phyloP scores from a whole-genome alignment of 2,329 filamentous ascomycete species.

The Chaetomium strumarium region DNA sequence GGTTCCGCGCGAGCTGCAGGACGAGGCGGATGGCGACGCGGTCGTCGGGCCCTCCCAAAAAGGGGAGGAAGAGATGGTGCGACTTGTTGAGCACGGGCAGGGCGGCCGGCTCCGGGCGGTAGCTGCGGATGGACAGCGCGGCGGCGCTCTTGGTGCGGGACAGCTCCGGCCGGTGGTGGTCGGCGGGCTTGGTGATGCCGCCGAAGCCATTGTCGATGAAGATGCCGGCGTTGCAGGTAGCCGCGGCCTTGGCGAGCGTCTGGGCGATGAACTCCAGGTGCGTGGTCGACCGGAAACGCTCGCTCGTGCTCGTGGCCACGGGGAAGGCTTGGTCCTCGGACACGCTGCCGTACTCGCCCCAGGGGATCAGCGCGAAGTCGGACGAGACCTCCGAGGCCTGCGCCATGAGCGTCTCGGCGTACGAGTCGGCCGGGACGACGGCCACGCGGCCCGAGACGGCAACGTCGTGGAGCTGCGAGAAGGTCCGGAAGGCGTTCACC shows the following conservation, averaged over 20 bases:
- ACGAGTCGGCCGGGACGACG: constrained; percentile 70
- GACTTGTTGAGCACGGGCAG: constrained; percentile 59
- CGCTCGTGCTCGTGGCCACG: constrained; percentile 42
- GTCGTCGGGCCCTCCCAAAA: constrained; percentile 80
- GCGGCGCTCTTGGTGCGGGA: constrained; percentile 44
- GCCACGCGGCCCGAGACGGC: constrained; percentile 76
- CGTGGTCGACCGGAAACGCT: constrained; percentile 53
- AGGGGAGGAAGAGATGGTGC: constrained; percentile 83
- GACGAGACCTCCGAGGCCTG: constrained; percentile 64
- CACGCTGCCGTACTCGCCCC: constrained; percentile 77
- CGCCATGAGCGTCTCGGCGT: constrained; percentile 67
- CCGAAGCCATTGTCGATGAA: constrained; percentile 64
- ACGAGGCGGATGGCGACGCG: constrained; percentile 72
- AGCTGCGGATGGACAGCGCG: constrained; percentile 50
- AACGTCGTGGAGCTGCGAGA: constrained; percentile 77
- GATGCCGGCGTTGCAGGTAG: constrained; percentile 61
- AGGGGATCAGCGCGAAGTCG: constrained; percentile 77
- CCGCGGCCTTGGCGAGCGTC: constrained; percentile 54
- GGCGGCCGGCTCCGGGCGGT: constrained; percentile 46
- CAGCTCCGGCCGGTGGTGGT: constrained; percentile 34
- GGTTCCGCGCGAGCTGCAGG: constrained; percentile 75
- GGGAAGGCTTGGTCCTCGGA: constrained; percentile 53
- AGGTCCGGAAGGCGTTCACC: constrained; percentile 84
- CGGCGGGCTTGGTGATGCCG: constrained; percentile 29
- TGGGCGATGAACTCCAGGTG: constrained; percentile 71